Evolutionary conservation across 176 grass and related monocot species (phyloP), one percentile per base, ranked within the genome.

Genomic region (Oryza rufipogon): DNA sequence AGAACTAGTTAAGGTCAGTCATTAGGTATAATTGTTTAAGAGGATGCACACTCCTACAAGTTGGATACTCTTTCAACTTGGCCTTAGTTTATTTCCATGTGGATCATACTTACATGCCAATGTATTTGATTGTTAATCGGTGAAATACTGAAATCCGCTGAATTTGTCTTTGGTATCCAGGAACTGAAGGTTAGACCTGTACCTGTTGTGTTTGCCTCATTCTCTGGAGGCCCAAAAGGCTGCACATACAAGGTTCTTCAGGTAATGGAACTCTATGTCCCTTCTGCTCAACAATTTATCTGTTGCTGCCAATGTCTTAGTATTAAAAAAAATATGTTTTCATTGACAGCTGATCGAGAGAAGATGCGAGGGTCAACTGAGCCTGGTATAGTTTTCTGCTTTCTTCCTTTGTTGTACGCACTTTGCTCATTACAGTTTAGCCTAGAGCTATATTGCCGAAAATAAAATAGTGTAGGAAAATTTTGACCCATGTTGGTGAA

Each of bases 231-330:
- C 23, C 89, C 96, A 4, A 98, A 98, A 88, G 93, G 96, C 66
- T 98, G 93, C 85, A 95, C 89, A 36, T 98, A 98, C 73, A 98
- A 98, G 87, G 91, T 92, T 90, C 81, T 98, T 85, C 93, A 95
- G 96, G 96, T 98, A 49, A 79, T 86, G 64, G 15, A 82, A 49
- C 7, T 20, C 13, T 38, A 42, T 23, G 45, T 39, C 65, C 39
- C 1, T 81, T 91, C 28, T 13, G 4, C 70, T 52, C 17, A 77
- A 86, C 13, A 5, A 30, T 78, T 78, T 86, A 78, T 74, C 52
- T 85, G 33, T 88, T 77, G 32, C 8, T 34, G 22, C 4, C 14
- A 46, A 74, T 75, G 23, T 69, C 39, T 79, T 70, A 22, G 64
- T 34, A 81, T 28, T 28, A 45, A 74, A 68, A 54, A 23, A 13